Evolutionary conservation across 805 yeast species (phyloP).

Genomic region (Kodamaea kaohsiungensis): DNA sequence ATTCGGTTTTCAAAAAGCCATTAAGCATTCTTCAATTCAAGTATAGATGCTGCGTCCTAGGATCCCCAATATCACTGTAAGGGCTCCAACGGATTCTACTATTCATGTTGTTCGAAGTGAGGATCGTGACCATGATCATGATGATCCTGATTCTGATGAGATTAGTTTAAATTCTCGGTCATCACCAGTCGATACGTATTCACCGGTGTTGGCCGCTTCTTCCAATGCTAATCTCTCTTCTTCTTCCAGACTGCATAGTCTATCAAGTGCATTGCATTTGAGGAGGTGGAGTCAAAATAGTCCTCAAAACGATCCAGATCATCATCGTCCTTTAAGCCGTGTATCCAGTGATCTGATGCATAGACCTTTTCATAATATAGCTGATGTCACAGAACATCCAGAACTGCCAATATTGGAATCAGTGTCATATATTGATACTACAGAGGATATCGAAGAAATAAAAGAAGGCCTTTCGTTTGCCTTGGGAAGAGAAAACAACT

Average conservation of each 20-base stretch:
- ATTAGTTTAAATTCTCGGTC: not conserved
- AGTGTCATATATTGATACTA: slow-evolving; percentile 24
- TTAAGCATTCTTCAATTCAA: no score
- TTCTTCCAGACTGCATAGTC: not conserved
- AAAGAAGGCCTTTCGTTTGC: slow-evolving; percentile 36
- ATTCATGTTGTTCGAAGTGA: not conserved
- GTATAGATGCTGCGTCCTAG: slow-evolving; percentile 1
- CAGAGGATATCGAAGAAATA: slow-evolving; percentile 32
- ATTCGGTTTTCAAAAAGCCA: not conserved
- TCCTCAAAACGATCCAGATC: not conserved
- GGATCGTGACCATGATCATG: not conserved
- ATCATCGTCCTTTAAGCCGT: not conserved
- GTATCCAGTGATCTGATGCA: not conserved
- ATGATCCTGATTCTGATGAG: not conserved
- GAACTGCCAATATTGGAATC: not conserved
- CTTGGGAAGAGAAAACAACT: slow-evolving; percentile 25
- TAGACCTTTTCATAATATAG: not conserved
- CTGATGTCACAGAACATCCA: not conserved
- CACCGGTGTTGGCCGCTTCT: not conserved
- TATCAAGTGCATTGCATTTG: not conserved
- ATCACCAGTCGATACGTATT: not conserved
- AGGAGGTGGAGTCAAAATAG: not conserved
- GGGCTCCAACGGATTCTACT: not conserved
- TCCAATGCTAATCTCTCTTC: not conserved
- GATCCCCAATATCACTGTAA: slow-evolving; percentile 4